Evolutionary conservation across 495 filamentous ascomycete species (phyloP).

Genomic region (Paragyromitra xinjiangensis): DNA sequence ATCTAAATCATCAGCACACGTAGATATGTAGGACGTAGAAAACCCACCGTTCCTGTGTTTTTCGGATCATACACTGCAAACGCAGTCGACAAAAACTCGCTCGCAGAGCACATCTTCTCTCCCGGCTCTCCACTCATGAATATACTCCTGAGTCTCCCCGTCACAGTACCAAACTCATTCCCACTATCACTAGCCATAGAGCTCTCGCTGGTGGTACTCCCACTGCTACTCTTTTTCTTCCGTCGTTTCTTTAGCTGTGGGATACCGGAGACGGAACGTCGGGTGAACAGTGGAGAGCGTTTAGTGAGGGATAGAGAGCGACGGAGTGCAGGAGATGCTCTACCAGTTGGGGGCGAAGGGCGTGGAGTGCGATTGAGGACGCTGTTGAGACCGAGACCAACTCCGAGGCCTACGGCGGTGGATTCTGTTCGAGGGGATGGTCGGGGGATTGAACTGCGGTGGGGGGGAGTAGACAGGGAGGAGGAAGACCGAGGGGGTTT

Average conservation of each 20-base stretch:
- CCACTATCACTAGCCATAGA: not conserved
- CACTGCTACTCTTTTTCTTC: not conserved
- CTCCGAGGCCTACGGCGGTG: conserved; percentile 25
- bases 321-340: conserved; percentile 17
- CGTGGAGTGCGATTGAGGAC: conserved; percentile 7
- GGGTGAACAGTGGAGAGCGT: not conserved
- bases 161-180: not conserved
- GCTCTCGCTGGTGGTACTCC: not conserved
- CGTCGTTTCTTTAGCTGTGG: not conserved
- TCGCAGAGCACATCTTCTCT: conserved; percentile 1
- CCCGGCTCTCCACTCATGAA: conserved; percentile 1
- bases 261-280: not conserved
- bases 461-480: conserved; percentile 7
- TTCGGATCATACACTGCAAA: conserved; percentile 38
- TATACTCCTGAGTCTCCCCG: not conserved
- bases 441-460: conserved; percentile 23
- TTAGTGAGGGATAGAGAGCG: conserved; percentile 2
- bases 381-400: conserved; percentile 19
- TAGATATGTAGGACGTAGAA: not conserved
- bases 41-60: conserved; percentile 25
- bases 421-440: conserved; percentile 8
- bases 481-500: conserved; percentile 34
- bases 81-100: not conserved
- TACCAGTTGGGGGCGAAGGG: conserved; percentile 29
- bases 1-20: conserved; percentile 25